Evolutionary conservation across 768 basidiomycete genomes (phyloP), one percentile per base, ranked within the genome.

Genomic region (Amanita muscaria): DNA sequence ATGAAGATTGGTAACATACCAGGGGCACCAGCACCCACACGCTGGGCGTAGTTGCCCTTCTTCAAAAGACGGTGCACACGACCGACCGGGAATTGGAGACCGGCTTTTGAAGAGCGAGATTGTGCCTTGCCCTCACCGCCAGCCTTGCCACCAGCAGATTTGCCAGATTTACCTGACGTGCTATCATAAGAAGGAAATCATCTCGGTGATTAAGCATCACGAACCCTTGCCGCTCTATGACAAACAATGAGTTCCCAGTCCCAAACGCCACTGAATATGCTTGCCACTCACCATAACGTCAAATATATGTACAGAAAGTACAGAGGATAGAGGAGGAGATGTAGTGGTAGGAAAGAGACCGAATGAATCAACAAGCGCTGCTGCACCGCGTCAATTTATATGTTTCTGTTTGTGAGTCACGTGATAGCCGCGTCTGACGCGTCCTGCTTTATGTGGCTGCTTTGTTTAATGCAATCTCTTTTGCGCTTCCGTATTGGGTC

Each of bases 1-100:
- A n/a, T n/a, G n/a, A 46, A 22, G 27, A 42, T 24, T 12, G 15
- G 1, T 12, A 4, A n/a, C 67, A 19, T 49, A 85, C 83, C 84
- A 58, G 84, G 88, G 53, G 90, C 87, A 64, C 89, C 89, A 49
- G 81, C 80, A 61, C 88, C 90, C 52, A 94, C 79, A 59, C 90
- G 86, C 59, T 82, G 81, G 24, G 87, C 83, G 54, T 88, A 88
- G 69, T 87, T 87, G 49, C 87, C 86, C 62, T 75, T 77, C 73
- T 90, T 88, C 57, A 93, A 64, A 51, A 86, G 74, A 74, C 88
- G 83, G 63, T 90, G 88, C 56, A 92, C 82, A 80, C 91, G 87
- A 69, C 90, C 88, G 56, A 94, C 90, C 35, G 90, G 91, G 68
- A 86, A 86, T 63, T 87, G 84, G 42, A 87, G 80, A 46, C 84